Conservation (phyloP, 257 asterid species). For the Salvia splendens region DNA sequence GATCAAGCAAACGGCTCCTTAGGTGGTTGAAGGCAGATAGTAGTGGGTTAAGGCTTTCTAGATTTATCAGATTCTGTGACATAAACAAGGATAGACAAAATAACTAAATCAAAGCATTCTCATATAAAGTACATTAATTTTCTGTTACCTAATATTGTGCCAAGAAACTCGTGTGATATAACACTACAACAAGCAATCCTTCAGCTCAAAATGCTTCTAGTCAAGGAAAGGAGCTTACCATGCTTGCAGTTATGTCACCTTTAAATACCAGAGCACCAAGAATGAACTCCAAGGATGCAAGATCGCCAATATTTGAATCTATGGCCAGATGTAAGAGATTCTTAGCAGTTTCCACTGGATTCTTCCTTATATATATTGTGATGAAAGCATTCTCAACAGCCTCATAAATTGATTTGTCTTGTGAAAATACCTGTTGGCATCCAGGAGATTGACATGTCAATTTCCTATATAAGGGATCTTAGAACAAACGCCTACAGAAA, state of each 20-base stretch:
- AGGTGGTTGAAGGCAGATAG: not conserved
- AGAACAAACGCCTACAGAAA: conserved; percentile 21
- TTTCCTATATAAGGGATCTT: conserved; percentile 3
- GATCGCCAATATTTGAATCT: conserved; percentile 94
- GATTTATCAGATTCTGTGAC: not conserved
- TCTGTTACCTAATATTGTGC: conserved; percentile 12
- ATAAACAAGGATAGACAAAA: not conserved
- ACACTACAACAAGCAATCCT: conserved; percentile 14
- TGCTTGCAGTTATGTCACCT: conserved; percentile 75
- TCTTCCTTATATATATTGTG: conserved; percentile 75
- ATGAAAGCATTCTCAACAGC: conserved; percentile 97
- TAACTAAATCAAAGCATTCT: conserved; percentile 9
- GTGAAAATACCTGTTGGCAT: conserved; percentile 78
- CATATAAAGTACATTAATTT: conserved; percentile 11
- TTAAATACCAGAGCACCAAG: conserved; percentile 84
- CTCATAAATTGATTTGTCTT: conserved; percentile 90
- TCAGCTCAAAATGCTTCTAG: conserved; percentile 19
- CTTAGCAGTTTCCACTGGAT: conserved; percentile 82
- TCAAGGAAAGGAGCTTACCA: conserved; percentile 50
- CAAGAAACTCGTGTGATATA: conserved; percentile 8
- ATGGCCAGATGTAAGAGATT: conserved; percentile 84
- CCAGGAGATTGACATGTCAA: conserved; percentile 22
- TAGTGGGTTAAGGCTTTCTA: not conserved
- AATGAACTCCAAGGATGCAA: conserved; percentile 82
- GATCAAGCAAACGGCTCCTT: not conserved